phyloP scores from a whole-genome alignment of 495 filamentous ascomycete genomes.

The Viridothelium virens region DNA sequence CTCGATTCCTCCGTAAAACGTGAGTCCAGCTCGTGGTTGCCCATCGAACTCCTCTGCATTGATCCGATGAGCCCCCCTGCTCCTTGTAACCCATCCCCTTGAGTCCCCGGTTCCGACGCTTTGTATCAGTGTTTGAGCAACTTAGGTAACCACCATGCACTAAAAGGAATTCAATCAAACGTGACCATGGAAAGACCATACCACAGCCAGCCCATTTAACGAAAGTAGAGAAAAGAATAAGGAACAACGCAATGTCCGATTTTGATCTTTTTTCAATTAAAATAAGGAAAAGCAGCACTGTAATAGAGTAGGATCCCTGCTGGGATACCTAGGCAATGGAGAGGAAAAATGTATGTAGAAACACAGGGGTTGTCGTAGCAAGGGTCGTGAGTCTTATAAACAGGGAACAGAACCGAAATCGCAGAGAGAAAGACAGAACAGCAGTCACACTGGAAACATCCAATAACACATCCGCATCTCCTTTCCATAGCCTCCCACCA shows the following conservation, averaged over 20 bases:
- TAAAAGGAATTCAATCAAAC: background rate
- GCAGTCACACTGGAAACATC: background rate
- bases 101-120: background rate
- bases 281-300: background rate
- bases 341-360: background rate
- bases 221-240: slow-evolving; percentile 5
- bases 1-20: background rate
- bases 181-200: background rate
- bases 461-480: background rate
- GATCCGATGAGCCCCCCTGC: background rate
- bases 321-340: background rate
- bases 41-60: slow-evolving; percentile 9
- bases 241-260: background rate
- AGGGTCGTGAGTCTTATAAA: slow-evolving; percentile 6
- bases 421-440: background rate
- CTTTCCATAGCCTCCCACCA: background rate
- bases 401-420: background rate
- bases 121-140: background rate
- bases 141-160: background rate
- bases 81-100: background rate
- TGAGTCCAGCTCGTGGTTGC: slow-evolving; percentile 11
- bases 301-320: background rate
- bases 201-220: background rate
- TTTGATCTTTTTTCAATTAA: background rate
- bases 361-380: slow-evolving; percentile 1